Evolutionary conservation across 176 grass and related monocot genomes (phyloP), one percentile per base, ranked within the genome.

Genomic region (Triticum turgidum): DNA sequence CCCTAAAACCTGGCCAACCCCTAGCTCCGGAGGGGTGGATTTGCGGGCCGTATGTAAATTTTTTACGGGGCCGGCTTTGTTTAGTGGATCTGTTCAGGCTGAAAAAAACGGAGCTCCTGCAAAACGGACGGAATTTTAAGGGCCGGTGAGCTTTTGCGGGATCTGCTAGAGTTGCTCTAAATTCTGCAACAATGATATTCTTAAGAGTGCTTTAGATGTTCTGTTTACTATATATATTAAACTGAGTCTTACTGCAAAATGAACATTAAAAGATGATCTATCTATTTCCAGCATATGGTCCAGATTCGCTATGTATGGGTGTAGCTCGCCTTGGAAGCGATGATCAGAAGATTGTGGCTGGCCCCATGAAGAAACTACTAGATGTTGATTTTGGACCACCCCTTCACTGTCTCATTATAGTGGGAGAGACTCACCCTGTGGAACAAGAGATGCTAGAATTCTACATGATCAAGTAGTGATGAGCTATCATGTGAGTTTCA

Each of bases 381-480:
- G 56, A 84, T 54, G 79, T 99, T 88, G 94, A 99, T 91, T 99
- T 99, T 72, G 97, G 97, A 11, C 37, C 80, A 35, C 97, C 97
- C 15, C 93, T 99, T 90, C 97, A 96, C 78, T 99, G 97, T 80
- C 83, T 99, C 37, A 89, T 99, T 45, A 91, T 99, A 87, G 92
- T 87, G 63, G 97, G 97, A 72, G 87, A 96, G 51, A 94, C 87
- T 78, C 92, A 96, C 86, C 93, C 94, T 49, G 65, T 99, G 85
- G 97, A 99, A 91, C 85, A 94, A 49, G 91, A 96, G 89, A 94
- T 99, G 97, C 62, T 99, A 82, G 86, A 94, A 52, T 96, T 96
- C 44, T 93, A 94, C 83, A 79, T 68, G 67, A 85, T 87, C 17
- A 84, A 87, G 47, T 94, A 80, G 82, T 77, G 70, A 85, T 67